Percentiles rank a stretch among this genome's conserved stretches.
phyloP scores from a whole-genome alignment of 305 asterid species.

The Salvia sclarea region DNA sequence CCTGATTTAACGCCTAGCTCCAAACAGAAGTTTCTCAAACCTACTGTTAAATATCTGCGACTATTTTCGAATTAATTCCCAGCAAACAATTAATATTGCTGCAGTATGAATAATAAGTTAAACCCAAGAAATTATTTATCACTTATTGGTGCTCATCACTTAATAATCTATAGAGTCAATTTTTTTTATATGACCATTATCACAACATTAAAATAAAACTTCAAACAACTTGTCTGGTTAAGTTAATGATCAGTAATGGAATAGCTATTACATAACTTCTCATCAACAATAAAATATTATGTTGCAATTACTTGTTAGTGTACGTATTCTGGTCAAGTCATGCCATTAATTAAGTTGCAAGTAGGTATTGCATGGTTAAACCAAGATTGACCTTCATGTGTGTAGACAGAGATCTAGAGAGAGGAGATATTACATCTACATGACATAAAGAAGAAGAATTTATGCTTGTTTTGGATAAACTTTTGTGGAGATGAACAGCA shows the following conservation, averaged over 20 bases:
- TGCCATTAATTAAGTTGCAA: constrained; percentile 3
- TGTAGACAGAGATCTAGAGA: not conserved
- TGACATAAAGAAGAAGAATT: constrained; percentile 31
- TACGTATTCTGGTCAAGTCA: constrained; percentile 15
- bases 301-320: constrained; percentile 8
- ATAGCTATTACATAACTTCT: not conserved
- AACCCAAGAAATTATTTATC: not conserved
- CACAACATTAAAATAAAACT: constrained; percentile 2
- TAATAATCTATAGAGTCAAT: not conserved
- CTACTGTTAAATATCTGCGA: not conserved
- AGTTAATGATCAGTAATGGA: constrained; percentile 5
- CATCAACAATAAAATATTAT: not conserved
- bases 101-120: not conserved
- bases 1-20: constrained; percentile 1
- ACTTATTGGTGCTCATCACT: constrained; percentile 7
- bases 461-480: constrained; percentile 27
- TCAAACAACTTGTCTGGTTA: not conserved
- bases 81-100: not conserved
- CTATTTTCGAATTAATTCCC: not conserved
- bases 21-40: not conserved
- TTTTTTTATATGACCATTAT: not conserved
- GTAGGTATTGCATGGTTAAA: not conserved
- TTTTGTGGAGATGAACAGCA: constrained; percentile 7
- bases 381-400: not conserved
- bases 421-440: not conserved